Conservation (phyloP, 768 basidiomycete genomes). For the Agrocybe pediades region DNA sequence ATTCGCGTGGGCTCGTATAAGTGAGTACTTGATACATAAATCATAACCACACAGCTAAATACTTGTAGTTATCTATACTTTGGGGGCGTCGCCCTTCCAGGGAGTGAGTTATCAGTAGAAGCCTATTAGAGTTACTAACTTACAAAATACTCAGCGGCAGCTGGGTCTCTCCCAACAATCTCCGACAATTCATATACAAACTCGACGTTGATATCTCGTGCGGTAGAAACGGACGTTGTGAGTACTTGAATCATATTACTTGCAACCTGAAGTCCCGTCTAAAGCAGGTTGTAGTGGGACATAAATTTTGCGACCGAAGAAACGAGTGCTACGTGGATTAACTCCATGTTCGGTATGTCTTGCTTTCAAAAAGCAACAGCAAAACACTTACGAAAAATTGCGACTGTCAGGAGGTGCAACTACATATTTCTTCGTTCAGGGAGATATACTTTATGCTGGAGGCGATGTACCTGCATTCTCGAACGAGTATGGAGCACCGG, state of each 20-base stretch:
- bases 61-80: neutral
- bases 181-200: neutral
- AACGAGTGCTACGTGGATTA: neutral
- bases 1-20: slow-evolving; percentile 3
- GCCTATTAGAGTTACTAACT: neutral
- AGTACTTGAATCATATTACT: neutral
- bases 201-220: neutral
- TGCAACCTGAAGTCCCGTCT: neutral
- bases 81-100: slow-evolving; percentile 2
- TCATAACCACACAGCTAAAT: neutral
- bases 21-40: neutral
- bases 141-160: neutral
- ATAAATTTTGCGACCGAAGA: neutral
- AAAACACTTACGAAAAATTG: neutral
- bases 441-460: neutral
- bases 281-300: neutral
- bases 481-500: neutral
- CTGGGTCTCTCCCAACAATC: neutral
- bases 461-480: slow-evolving; percentile 1
- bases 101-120: neutral
- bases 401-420: neutral
- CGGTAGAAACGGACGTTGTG: slow-evolving; percentile 2
- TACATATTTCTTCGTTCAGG: neutral
- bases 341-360: neutral
- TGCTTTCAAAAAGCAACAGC: neutral